Conservation (phyloP, 352 stramenopile species). For the Phytophthora palmivora region DNA sequence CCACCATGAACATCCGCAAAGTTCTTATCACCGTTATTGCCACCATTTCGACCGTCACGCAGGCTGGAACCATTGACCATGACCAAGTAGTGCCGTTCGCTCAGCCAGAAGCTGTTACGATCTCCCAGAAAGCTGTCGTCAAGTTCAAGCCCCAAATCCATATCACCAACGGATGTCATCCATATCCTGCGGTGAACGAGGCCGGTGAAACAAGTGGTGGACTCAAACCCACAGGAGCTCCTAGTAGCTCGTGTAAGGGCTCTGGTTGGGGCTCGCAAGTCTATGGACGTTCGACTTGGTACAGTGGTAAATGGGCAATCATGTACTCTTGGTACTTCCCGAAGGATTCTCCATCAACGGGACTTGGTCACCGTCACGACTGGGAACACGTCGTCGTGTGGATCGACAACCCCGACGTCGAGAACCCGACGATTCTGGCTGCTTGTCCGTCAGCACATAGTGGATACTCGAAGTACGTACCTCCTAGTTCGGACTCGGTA, state of each 20-base stretch:
- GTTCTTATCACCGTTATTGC: slow-evolving; percentile 1
- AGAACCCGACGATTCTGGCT: slow-evolving; percentile 5
- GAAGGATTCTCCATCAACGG: slow-evolving; percentile 44
- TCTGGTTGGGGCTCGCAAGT: slow-evolving; percentile 34
- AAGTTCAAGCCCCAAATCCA: slow-evolving; percentile 35
- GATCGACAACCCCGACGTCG: slow-evolving; percentile 34
- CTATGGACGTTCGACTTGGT: slow-evolving; percentile 30
- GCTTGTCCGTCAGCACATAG: slow-evolving; percentile 13
- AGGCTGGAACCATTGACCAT: slow-evolving; percentile 14
- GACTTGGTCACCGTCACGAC: slow-evolving; percentile 47
- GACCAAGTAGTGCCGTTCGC: slow-evolving; percentile 14
- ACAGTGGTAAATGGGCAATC: slow-evolving; percentile 35
- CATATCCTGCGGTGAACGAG: slow-evolving; percentile 43
- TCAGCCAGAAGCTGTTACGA: slow-evolving; percentile 15
- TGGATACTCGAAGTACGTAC: slow-evolving; percentile 24
- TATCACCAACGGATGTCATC: slow-evolving; percentile 42
- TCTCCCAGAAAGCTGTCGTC: slow-evolving; percentile 16
- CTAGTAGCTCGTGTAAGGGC: slow-evolving; percentile 34
- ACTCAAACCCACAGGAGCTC: slow-evolving; percentile 36
- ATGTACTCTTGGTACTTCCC: slow-evolving; percentile 59
- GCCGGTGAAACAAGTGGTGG: slow-evolving; percentile 38
- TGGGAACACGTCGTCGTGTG: slow-evolving; percentile 56
- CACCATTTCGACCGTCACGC: not conserved
- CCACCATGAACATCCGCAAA: slow-evolving; percentile 8
- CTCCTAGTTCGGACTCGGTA: slow-evolving; percentile 15